Percentiles rank a stretch among this genome's conserved stretches.
Conservation (phyloP, 345 rosid species). For the Eucalyptus tenuipes region DNA sequence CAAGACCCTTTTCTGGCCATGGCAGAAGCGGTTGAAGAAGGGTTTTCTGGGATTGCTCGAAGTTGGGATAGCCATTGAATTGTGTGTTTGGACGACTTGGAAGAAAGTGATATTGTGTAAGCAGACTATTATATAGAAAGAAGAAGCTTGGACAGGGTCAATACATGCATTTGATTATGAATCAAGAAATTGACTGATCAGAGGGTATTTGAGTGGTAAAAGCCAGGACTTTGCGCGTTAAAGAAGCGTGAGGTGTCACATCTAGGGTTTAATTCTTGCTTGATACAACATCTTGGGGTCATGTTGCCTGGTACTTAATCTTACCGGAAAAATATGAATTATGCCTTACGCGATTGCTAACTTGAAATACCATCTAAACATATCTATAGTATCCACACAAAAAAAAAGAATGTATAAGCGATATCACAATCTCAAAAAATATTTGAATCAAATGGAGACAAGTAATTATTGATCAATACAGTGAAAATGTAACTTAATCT, state of each 20-base stretch:
- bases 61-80: neutral
- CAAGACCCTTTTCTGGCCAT: neutral
- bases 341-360: neutral
- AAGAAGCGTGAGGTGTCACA: neutral
- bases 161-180: neutral
- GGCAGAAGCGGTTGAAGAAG: neutral
- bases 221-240: neutral
- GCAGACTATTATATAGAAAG: neutral
- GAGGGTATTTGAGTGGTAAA: neutral
- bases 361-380: neutral
- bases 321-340: neutral
- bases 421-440: neutral
- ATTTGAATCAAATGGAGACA: neutral
- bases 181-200: neutral
- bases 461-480: rapidly evolving
- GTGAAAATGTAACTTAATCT: neutral
- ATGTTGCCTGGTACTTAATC: neutral
- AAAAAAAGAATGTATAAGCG: neutral
- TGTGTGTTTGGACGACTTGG: neutral
- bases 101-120: neutral
- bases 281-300: neutral
- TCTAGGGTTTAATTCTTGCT: neutral
- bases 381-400: neutral
- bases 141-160: neutral
- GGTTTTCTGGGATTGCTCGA: neutral